Base-by-base conservation (phyloP, 2,329 filamentous ascomycete genomes). In the Apiospora hydei region DNA sequence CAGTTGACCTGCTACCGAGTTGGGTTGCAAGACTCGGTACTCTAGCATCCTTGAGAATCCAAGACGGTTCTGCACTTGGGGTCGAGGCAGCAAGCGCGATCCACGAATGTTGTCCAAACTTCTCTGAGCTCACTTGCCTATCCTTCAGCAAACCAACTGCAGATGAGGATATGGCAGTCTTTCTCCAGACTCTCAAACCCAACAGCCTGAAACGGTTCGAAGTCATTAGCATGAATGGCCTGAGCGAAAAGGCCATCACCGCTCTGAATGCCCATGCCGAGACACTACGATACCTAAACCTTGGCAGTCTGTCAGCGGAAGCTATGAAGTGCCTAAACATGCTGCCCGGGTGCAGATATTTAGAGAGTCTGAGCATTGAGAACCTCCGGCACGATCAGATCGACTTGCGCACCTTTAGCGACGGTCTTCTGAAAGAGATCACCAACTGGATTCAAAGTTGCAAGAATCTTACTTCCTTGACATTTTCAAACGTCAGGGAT, bases 11-110 rank as follows among this genome's bases (percentile, higher is more conserved):
- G 6, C 82, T 94, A 6, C 82, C 87, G 0, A 82, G 80, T 41
- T 94, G 91, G 91, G 84, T 89, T 18, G 85, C 88, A 16, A 84
- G 87, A 44, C 81, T 93, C 38, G 84, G 88, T 1, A 85, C 88
- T 38, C 82, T 95, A 11, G 87, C 85, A 71, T 86, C 85, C 0
- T 83, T 94, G 46, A 87, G 88, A 21, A 82, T 94, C 1, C 90
- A 86, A 79, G 88, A 92, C 74, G 91, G 91, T 3, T 86, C 85
- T 51, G 85, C 88, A 13, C 84, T 94, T 1, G 86, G 85, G 53
- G 83, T 88, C 69, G 85, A 88, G 71, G 84, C 87, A 1, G 87
- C 88, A 44, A 81, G 82, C 16, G 85, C 88, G 3, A 87, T 94
- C 67, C 83, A 85, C 34, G 78, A 85, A 34, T 83, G 88, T 75